phyloP scores from a whole-genome alignment of 805 yeast species.

The Saccharomycopsis amapae region DNA sequence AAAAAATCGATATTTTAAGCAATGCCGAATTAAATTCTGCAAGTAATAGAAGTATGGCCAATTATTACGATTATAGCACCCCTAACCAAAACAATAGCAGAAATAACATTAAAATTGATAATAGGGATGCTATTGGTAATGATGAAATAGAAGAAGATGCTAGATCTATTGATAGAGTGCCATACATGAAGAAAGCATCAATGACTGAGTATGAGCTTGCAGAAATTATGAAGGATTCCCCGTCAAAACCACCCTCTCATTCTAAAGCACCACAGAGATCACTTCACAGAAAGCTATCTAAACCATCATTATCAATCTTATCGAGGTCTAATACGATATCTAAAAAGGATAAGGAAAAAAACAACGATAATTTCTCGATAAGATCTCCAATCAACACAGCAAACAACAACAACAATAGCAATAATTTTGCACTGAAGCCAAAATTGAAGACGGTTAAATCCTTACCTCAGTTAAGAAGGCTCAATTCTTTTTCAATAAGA shows the following conservation, averaged over 20 bases:
- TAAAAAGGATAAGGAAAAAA: background rate
- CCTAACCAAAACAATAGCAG: background rate
- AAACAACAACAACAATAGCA: no score
- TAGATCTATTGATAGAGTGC: conserved; percentile 9
- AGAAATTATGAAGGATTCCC: conserved; percentile 4
- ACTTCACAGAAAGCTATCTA: background rate
- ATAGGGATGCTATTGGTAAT: background rate
- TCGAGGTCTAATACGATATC: background rate
- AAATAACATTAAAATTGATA: background rate
- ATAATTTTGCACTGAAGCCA: conserved; percentile 8
- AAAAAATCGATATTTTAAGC: no score
- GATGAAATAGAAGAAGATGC: background rate
- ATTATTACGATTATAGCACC: no score
- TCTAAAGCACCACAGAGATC: background rate
- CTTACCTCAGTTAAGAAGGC: conserved; percentile 18
- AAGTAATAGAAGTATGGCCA: no score
- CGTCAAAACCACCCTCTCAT: background rate
- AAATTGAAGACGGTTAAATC: conserved; percentile 18
- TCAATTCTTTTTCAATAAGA: conserved; percentile 11
- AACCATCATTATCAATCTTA: background rate
- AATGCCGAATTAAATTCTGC: background rate
- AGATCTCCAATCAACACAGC: no score
- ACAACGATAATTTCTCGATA: background rate
- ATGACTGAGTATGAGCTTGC: conserved; percentile 15
- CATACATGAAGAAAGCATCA: conserved; percentile 15